Conservation (phyloP, 768 basidiomycete species). For the Boletus sensibilis region DNA sequence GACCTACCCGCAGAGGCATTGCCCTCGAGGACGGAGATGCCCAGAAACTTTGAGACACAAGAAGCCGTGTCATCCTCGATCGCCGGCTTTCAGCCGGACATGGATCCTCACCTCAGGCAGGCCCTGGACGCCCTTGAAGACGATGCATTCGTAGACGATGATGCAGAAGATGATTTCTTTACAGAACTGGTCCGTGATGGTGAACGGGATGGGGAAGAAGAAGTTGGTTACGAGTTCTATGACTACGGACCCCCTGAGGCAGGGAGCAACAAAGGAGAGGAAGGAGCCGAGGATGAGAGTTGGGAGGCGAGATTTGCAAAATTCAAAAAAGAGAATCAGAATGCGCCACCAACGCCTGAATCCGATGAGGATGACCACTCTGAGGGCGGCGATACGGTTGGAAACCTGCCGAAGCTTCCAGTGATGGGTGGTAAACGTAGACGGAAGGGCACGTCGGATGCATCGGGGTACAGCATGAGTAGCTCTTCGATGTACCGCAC, state of each 20-base stretch:
- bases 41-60: slow-evolving; percentile 71
- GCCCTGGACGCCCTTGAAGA: slow-evolving; percentile 93
- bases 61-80: slow-evolving; percentile 80
- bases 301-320: slow-evolving; percentile 83
- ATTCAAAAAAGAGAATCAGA: slow-evolving; percentile 61
- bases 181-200: slow-evolving; percentile 68
- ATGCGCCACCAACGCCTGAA: slow-evolving; percentile 29
- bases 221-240: slow-evolving; percentile 63
- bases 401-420: slow-evolving; percentile 69
- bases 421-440: slow-evolving; percentile 76
- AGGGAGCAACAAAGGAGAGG: slow-evolving; percentile 22
- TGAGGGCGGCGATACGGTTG: slow-evolving; percentile 81
- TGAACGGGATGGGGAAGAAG: slow-evolving; percentile 61
- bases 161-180: slow-evolving; percentile 74
- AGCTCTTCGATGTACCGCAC: slow-evolving; percentile 95
- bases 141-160: slow-evolving; percentile 87
- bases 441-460: slow-evolving; percentile 74
- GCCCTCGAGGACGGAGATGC: slow-evolving; percentile 72
- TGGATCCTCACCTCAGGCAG: slow-evolving; percentile 95
- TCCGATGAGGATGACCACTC: slow-evolving; percentile 56
- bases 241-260: slow-evolving; percentile 41
- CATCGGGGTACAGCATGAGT: slow-evolving; percentile 96
- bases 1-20: slow-evolving; percentile 69
- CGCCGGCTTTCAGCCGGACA: slow-evolving; percentile 88
- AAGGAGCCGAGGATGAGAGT: slow-evolving; percentile 33